A percentile compares a stretch with the other conserved stretches of the same genome.
Conservation (phyloP, 495 filamentous ascomycete genomes). For the Daldinia bambusicola region DNA sequence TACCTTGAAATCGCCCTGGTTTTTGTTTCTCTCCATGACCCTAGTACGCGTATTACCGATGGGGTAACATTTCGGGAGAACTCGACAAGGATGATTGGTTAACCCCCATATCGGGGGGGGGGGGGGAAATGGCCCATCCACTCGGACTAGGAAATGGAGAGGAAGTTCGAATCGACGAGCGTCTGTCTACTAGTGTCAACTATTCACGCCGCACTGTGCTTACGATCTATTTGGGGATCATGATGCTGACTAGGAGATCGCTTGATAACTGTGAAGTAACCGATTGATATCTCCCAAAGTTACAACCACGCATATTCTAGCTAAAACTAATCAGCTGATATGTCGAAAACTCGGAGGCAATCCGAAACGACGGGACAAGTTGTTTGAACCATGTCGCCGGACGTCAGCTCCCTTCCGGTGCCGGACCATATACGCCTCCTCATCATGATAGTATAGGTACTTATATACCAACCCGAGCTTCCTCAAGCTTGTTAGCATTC, state of each 20-base stretch:
- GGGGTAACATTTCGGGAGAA: slow-evolving; percentile 15
- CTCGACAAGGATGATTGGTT: slow-evolving; percentile 24
- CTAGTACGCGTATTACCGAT: slow-evolving; percentile 5
- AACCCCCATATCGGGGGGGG: slow-evolving; percentile 9
- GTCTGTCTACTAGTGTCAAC: slow-evolving; percentile 18
- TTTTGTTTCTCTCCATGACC: background rate
- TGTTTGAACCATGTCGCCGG: slow-evolving; percentile 21
- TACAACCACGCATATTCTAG: slow-evolving; percentile 4
- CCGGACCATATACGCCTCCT: slow-evolving; percentile 27
- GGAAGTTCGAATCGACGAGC: slow-evolving; percentile 43
- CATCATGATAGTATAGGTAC: slow-evolving; percentile 21
- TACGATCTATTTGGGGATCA: slow-evolving; percentile 10
- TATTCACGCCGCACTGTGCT: slow-evolving; percentile 25
- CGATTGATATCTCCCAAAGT: slow-evolving; percentile 10
- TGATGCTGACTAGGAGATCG: background rate
- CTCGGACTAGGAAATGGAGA: slow-evolving; percentile 18
- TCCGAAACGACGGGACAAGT: slow-evolving; percentile 35
- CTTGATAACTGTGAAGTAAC: slow-evolving; percentile 9
- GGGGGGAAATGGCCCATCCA: slow-evolving; percentile 28
- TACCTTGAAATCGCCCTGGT: background rate
- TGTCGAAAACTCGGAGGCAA: slow-evolving; percentile 21
- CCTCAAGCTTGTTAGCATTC: slow-evolving; percentile 32
- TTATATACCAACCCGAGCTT: slow-evolving; percentile 26
- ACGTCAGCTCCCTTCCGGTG: slow-evolving; percentile 29
- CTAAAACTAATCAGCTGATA: slow-evolving; percentile 18